Conservation (phyloP, 23 red algal genomes). For the Cyanidioschyzon merolae region DNA sequence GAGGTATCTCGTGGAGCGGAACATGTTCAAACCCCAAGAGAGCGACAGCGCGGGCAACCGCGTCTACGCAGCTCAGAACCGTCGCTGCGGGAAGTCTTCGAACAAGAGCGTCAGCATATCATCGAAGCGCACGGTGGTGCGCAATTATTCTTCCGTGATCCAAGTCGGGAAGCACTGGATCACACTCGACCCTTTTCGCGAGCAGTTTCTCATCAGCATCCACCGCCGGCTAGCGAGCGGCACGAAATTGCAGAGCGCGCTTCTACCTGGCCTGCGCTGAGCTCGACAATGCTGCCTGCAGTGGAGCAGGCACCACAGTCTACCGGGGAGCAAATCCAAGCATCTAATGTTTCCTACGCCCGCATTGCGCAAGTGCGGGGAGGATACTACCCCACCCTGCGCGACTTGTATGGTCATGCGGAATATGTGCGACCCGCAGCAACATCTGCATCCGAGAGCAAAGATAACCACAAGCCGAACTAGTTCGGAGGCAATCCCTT, state of each 20-base stretch:
- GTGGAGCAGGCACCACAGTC: not conserved
- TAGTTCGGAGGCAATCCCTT: no score
- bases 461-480: no score
- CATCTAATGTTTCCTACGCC: not conserved
- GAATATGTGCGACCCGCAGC: no score
- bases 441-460: no score
- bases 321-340: not conserved
- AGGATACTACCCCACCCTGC: not conserved
- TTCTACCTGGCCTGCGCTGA: not conserved
- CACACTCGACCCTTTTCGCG: not conserved
- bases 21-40: not conserved
- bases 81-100: not conserved
- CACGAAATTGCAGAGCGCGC: not conserved
- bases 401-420: not conserved
- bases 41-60: no score
- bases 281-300: not conserved
- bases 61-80: no score
- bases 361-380: not conserved
- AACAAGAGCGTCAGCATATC: conserved; percentile 9
- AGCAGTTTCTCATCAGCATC: not conserved
- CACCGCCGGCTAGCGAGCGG: not conserved
- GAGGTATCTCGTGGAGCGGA: not conserved
- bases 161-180: not conserved
- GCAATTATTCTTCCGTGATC: not conserved
- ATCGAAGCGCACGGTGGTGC: conserved; percentile 11